These are phyloP conservation scores for Nicotiana otophora DNA, from an alignment of 257 asterid species.

Conservation along the genomic window DNA sequence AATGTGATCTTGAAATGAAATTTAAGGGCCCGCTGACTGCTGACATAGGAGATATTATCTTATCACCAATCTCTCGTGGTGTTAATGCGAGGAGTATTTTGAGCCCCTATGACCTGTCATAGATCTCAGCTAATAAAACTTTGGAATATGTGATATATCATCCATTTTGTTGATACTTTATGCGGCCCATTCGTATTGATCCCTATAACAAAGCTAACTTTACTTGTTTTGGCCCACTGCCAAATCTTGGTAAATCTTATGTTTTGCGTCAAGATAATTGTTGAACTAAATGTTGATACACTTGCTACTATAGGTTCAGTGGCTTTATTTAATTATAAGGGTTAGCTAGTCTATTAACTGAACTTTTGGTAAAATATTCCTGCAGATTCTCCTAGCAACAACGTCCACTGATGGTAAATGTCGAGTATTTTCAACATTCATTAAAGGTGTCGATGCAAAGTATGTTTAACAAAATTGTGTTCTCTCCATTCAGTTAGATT, in stretches of 20 bases:
- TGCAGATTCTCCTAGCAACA: conserved; percentile 84
- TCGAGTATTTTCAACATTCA: conserved; percentile 93
- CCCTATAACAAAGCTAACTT: background rate
- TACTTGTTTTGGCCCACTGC: background rate
- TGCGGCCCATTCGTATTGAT: background rate
- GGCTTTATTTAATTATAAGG: background rate
- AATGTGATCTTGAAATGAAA: background rate
- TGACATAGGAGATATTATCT: background rate
- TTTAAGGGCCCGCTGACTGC: background rate
- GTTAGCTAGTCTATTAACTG: background rate
- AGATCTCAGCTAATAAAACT: background rate
- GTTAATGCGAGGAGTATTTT: background rate
- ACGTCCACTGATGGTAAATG: conserved; percentile 99
- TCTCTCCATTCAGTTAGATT: conserved; percentile 12
- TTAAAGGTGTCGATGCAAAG: conserved; percentile 93
- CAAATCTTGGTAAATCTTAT: background rate
- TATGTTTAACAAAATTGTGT: conserved; percentile 29
- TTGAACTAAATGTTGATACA: background rate
- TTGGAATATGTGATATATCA: background rate
- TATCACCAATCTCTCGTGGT: background rate
- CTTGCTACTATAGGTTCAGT: background rate
- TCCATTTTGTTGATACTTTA: background rate
- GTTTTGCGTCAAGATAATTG: background rate
- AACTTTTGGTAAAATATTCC: conserved; percentile 4
- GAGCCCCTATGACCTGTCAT: background rate